phyloP scores from a whole-genome alignment of 768 basidiomycete species.

The Suillus decipiens region DNA sequence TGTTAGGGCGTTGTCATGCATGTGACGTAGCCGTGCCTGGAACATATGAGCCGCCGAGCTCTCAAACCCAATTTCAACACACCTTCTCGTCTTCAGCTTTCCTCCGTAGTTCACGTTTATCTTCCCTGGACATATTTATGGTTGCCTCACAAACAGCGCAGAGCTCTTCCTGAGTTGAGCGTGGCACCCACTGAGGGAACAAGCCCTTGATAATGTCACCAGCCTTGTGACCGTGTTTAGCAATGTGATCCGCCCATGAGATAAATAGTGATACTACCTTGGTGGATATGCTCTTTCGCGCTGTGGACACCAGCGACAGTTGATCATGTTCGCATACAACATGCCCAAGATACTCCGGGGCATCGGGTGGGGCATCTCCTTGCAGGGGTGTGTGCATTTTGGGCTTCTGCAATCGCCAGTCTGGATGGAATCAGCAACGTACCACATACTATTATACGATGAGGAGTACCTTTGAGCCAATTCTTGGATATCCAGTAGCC shows the following conservation, averaged over 20 bases:
- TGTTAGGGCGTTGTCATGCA: conserved; percentile 57
- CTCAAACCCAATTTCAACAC: conserved; percentile 8
- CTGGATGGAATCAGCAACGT: conserved; percentile 39
- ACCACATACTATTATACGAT: conserved; percentile 10
- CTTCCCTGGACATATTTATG: conserved; percentile 57
- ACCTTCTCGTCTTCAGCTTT: conserved; percentile 83
- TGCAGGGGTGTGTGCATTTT: conserved; percentile 68
- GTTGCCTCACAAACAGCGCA: conserved; percentile 68
- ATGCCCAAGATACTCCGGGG: conserved; percentile 53
- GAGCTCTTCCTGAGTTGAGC: conserved; percentile 47
- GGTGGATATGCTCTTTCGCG: conserved; percentile 61
- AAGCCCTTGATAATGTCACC: conserved; percentile 51
- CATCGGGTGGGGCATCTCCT: conserved; percentile 69
- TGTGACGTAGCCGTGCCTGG: conserved; percentile 63
- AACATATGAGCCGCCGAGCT: conserved; percentile 13
- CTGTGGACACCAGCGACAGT: conserved; percentile 54
- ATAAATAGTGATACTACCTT: conserved; percentile 42
- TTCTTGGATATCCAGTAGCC: conserved; percentile 76
- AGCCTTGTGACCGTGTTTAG: conserved; percentile 45
- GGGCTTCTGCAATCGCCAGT: conserved; percentile 72
- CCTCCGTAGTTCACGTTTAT: conserved; percentile 61
- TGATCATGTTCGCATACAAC: conserved; percentile 74
- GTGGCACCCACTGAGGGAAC: conserved; percentile 68
- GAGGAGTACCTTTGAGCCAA: conserved; percentile 70
- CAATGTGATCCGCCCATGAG: neutral